Base-by-base conservation (phyloP, 352 stramenopile species). In the Phytopythium helicoides region DNA sequence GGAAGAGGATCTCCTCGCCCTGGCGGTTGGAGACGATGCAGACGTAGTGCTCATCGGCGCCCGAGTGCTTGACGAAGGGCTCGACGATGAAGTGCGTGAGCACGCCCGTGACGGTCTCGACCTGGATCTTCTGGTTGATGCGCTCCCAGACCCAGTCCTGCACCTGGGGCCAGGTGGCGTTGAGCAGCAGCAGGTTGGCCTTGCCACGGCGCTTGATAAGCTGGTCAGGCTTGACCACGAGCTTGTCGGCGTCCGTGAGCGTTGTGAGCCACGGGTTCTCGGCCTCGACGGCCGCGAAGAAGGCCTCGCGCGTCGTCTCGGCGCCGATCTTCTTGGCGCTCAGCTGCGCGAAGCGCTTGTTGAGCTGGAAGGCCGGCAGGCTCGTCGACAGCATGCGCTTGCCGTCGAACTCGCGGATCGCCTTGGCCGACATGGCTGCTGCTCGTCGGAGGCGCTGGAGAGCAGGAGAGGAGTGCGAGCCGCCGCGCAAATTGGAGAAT, bases 201-300 rank as follows among this genome's bases (percentile, higher is more conserved):
- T 99, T 99, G 52, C 96, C 96, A 44, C 96, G 86, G 48, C 95
- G 79, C 79, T 98, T 98, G 73, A 99, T 98, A 37, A 99, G 80
- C 81, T 98, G 94, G 76, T 99, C 96, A 16, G 96, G 96, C 79
- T 99, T 99, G 51, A 98, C 95, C 47, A 98, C 96, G 34, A 99
- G 82, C 58, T 90, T 95, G 18, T 66, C 70, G 19, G 58, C 68
- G 28, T 89, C 77, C 46, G 67, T 66, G 18, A 89, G 76, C 35
- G 61, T 58, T 21, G 72, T 64, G 25, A 98, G 72, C 93, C 93
- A 98, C 39, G 81, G 82, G 69, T 92, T 94, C 21, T 61, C 59
- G 22, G 62, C 49, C 58, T 89, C 89, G 46, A 97, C 74, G 35
- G 56, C 53, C 33, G 63, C 65, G 62, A 92, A 92, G 57, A 90